Conservation (phyloP, 805 yeast species). For the Saccharomycopsis malanga region DNA sequence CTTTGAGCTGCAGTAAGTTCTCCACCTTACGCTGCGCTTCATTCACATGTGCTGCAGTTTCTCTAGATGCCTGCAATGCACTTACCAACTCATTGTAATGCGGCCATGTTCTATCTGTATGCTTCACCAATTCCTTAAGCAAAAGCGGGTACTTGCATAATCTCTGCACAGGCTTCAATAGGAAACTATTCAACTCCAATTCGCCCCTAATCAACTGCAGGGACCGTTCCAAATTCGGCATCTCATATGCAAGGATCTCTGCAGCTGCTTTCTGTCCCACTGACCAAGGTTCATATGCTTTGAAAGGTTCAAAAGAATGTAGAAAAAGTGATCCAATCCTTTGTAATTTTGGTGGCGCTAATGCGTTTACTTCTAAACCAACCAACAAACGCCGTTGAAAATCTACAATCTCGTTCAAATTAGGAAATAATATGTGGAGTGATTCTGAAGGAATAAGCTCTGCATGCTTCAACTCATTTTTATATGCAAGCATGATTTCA, state of each 20-base stretch:
- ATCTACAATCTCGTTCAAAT: conserved; percentile 74
- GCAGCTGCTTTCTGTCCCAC: conserved; percentile 83
- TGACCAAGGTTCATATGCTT: conserved; percentile 91
- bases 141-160: conserved; percentile 91
- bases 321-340: conserved; percentile 84
- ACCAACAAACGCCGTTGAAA: conserved; percentile 85
- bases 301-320: conserved; percentile 73
- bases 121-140: conserved; percentile 64
- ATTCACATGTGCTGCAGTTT: conserved; percentile 80
- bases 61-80: conserved; percentile 70
- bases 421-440: conserved; percentile 77
- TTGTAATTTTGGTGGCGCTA: conserved; percentile 66
- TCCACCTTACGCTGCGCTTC: conserved; percentile 92
- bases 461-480: conserved; percentile 55
- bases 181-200: conserved; percentile 80
- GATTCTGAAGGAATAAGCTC: conserved; percentile 73
- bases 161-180: conserved; percentile 92
- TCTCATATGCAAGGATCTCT: conserved; percentile 54
- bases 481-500: conserved; percentile 64
- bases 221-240: conserved; percentile 47
- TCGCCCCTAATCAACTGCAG: conserved; percentile 68
- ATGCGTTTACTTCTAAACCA: conserved; percentile 82
- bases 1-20: conserved; percentile 63
- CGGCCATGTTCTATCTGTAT: conserved; percentile 46
- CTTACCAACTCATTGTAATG: conserved; percentile 58